Percentiles rank a stretch among this genome's conserved stretches.
Conservation (phyloP, 169 alveolate species). For the Plasmodium cynomolgi region DNA sequence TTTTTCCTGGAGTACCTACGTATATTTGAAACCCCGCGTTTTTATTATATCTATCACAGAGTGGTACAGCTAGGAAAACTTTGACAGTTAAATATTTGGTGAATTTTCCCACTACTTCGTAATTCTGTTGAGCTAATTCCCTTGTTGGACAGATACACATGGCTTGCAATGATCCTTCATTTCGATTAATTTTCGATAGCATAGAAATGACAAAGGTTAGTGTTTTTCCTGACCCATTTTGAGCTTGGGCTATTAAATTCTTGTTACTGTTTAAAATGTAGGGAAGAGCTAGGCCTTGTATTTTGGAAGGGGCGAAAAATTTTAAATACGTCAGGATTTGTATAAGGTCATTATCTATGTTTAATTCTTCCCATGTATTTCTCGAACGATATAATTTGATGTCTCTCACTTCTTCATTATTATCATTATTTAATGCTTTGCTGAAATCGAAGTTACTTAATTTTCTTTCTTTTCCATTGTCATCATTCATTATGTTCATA, state of each 20-base stretch:
- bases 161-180: slow-evolving; percentile 85
- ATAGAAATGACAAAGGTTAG: slow-evolving; percentile 96
- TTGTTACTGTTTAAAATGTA: slow-evolving; percentile 71
- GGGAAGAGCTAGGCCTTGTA: slow-evolving; percentile 89
- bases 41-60: slow-evolving; percentile 84
- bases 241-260: slow-evolving; percentile 95
- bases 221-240: slow-evolving; percentile 98
- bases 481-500: slow-evolving; percentile 4
- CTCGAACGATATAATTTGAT: slow-evolving; percentile 74
- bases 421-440: not conserved
- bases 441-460: not conserved
- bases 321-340: slow-evolving; percentile 76
- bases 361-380: slow-evolving; percentile 80
- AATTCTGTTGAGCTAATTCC: slow-evolving; percentile 96
- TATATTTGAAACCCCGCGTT: slow-evolving; percentile 90
- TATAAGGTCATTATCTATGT: slow-evolving; percentile 77
- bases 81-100: slow-evolving; percentile 92
- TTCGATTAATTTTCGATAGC: slow-evolving; percentile 90
- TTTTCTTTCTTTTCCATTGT: not conserved
- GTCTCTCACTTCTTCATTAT: slow-evolving; percentile 19
- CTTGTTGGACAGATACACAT: slow-evolving; percentile 96
- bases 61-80: slow-evolving; percentile 90
- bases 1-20: slow-evolving; percentile 98
- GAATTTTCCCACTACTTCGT: slow-evolving; percentile 90
- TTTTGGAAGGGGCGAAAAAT: slow-evolving; percentile 85